These are phyloP conservation scores for Tremella yokohamensis DNA, from an alignment of 768 basidiomycete species.

Conservation along the genomic window DNA sequence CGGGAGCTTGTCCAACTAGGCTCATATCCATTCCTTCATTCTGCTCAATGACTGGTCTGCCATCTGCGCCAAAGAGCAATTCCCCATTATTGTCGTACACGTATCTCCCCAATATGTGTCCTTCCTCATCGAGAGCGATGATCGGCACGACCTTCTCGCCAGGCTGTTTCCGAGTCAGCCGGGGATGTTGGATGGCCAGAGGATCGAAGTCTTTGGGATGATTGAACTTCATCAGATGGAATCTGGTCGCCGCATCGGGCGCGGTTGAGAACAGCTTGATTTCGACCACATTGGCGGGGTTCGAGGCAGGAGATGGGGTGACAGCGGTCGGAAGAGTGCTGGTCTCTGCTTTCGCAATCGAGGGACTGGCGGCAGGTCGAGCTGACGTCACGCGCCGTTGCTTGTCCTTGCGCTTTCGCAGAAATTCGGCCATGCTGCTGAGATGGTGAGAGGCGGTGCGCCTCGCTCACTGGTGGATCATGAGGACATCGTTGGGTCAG, in stretches of 20 bases:
- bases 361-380: background rate
- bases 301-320: background rate
- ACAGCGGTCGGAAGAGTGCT: background rate
- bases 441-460: background rate
- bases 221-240: slow-evolving; percentile 39
- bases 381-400: slow-evolving; percentile 15
- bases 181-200: slow-evolving; percentile 15
- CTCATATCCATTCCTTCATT: slow-evolving; percentile 32
- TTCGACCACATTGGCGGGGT: slow-evolving; percentile 14
- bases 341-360: background rate
- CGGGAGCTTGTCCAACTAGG: slow-evolving; percentile 24
- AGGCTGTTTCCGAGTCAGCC: slow-evolving; percentile 40
- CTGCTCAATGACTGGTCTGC: slow-evolving; percentile 30
- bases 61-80: slow-evolving; percentile 32
- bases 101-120: slow-evolving; percentile 33
- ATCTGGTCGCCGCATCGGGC: slow-evolving; percentile 17
- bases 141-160: slow-evolving; percentile 26
- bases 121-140: slow-evolving; percentile 30
- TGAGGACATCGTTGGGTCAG: background rate
- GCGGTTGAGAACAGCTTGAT: slow-evolving; percentile 40
- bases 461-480: background rate
- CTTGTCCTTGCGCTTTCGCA: slow-evolving; percentile 41
- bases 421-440: slow-evolving; percentile 34
- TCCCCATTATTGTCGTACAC: slow-evolving; percentile 40
- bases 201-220: slow-evolving; percentile 27